Base-by-base conservation (phyloP, 129 eudicot genomes). In the sunflower (Helianthus annuus) region DNA sequence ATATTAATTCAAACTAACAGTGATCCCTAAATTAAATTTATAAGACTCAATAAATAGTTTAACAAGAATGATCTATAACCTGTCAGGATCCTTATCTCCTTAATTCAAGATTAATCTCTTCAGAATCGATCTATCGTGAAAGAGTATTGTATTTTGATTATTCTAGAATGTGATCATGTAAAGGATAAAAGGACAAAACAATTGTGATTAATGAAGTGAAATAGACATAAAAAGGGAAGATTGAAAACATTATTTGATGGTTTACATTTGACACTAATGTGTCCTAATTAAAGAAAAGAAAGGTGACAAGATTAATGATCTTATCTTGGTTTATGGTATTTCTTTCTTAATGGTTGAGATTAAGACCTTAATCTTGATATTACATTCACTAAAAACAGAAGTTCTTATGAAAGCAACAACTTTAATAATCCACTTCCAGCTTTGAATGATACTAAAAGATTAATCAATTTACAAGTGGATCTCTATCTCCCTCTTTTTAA, bases 371-470 rank as follows among this genome's bases (percentile, higher is more conserved):
- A 75, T 65, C 67, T 55, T 75, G 56, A 44, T 29, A 13, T 19
- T 66, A 46, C 48, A 27, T 54, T 75, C 79, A 75, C 79, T 75
- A 66, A 75, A 42, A 54, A 44, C 73, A 54, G 58, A 11, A 24
- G 34, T 49, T 66, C 73, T 66, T 38, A 44, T 66, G 67, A 75
- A 66, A 75, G 73, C 66, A 75, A 55, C 51, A 66, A 57, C 73
- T 75, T 66, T 75, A 51, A 46, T 66, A 15, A 54, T 75, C 59
- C 45, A 55, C 68, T 24, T 75, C 66, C 72, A 65, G 48, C 79
- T 38, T 13, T 66, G 5, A 53, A 54, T 19, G 8, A 74, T 49
- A 74, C 17, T 74, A 39, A 29, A 74, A 19, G 78, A 63, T 12
- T 65, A 64, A 52, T 53, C 56, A 64, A 52, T 32, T 40, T 53